A percentile compares a stretch with the other conserved stretches of the same genome.
phyloP scores from a whole-genome alignment of 2,329 filamentous ascomycete species.

The Talaromyces sp. region DNA sequence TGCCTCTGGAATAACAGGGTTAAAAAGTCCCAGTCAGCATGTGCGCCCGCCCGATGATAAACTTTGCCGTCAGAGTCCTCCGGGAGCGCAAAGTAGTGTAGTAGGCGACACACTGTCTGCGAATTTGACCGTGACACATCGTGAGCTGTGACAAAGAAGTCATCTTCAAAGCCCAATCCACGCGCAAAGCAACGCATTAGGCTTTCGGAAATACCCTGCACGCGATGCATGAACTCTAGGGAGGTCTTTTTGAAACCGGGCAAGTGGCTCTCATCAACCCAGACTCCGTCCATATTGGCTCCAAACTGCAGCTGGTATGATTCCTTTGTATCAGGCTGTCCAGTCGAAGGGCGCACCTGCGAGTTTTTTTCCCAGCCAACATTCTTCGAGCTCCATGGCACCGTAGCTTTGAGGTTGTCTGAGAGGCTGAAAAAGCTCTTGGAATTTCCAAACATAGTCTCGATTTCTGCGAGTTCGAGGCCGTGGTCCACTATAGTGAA shows the following conservation, averaged over 20 bases:
- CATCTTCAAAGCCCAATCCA: slow-evolving; percentile 52
- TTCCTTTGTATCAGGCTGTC: slow-evolving; percentile 56
- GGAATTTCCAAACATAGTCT: slow-evolving; percentile 49
- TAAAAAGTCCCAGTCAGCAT: slow-evolving; percentile 61
- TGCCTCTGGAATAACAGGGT: slow-evolving; percentile 60
- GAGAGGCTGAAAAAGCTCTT: slow-evolving; percentile 53
- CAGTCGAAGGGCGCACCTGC: slow-evolving; percentile 58
- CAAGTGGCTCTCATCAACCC: slow-evolving; percentile 47
- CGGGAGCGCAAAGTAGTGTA: slow-evolving; percentile 54
- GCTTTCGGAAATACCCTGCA: slow-evolving; percentile 51
- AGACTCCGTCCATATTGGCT: slow-evolving; percentile 48
- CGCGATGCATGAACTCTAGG: slow-evolving; percentile 52
- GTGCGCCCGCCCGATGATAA: slow-evolving; percentile 58
- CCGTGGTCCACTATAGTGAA: slow-evolving; percentile 55
- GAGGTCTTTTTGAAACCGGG: slow-evolving; percentile 46
- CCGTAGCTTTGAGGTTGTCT: slow-evolving; percentile 48
- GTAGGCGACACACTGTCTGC: slow-evolving; percentile 52
- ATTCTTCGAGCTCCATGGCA: slow-evolving; percentile 54
- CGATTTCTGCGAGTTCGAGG: slow-evolving; percentile 47
- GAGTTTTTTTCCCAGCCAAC: slow-evolving; percentile 59
- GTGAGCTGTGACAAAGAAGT: slow-evolving; percentile 55
- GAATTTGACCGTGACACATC: slow-evolving; percentile 46
- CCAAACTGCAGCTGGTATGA: slow-evolving; percentile 61
- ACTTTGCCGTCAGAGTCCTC: slow-evolving; percentile 33
- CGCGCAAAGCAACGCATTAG: slow-evolving; percentile 58